Evolutionary conservation across 768 basidiomycete species (phyloP).

Genomic region (Tylopilus felleus): DNA sequence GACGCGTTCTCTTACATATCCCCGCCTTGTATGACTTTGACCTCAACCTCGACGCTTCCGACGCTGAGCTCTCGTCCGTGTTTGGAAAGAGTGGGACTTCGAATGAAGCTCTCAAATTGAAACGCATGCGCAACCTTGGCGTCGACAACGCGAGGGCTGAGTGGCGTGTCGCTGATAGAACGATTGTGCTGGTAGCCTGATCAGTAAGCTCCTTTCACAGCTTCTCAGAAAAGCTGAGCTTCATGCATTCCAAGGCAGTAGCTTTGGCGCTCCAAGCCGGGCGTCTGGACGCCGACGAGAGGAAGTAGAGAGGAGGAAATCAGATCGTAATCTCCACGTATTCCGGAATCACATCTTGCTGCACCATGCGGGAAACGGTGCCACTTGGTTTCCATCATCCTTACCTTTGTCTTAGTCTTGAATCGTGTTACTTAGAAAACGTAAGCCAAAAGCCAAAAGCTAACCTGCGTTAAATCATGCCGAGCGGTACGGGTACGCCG

Average conservation of each 20-base stretch:
- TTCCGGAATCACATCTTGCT: not conserved
- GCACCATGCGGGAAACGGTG: not conserved
- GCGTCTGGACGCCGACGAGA: not conserved
- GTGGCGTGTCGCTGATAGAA: slow-evolving; percentile 58
- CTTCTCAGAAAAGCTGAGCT: not conserved
- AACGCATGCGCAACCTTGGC: slow-evolving; percentile 55
- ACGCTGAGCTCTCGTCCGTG: slow-evolving; percentile 46
- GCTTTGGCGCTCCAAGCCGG: not conserved
- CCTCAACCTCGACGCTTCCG: slow-evolving; percentile 52
- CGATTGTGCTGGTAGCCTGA: slow-evolving; percentile 45
- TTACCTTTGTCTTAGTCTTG: not conserved
- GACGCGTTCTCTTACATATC: slow-evolving; percentile 51
- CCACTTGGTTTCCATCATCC: slow-evolving; percentile 4
- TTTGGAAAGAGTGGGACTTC: slow-evolving; percentile 17
- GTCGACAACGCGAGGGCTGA: slow-evolving; percentile 63
- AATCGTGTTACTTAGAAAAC: not conserved
- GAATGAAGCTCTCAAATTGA: slow-evolving; percentile 44
- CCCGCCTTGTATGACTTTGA: slow-evolving; percentile 51
- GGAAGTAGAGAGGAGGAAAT: not conserved
- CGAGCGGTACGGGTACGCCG: not conserved
- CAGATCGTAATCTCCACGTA: slow-evolving; percentile 2
- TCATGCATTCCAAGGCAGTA: not conserved
- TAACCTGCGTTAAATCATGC: not conserved
- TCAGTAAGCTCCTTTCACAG: slow-evolving; percentile 1
- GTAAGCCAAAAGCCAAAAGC: not conserved